Conservation (phyloP, 257 asterid species). For the Nicotiana knightiana region DNA sequence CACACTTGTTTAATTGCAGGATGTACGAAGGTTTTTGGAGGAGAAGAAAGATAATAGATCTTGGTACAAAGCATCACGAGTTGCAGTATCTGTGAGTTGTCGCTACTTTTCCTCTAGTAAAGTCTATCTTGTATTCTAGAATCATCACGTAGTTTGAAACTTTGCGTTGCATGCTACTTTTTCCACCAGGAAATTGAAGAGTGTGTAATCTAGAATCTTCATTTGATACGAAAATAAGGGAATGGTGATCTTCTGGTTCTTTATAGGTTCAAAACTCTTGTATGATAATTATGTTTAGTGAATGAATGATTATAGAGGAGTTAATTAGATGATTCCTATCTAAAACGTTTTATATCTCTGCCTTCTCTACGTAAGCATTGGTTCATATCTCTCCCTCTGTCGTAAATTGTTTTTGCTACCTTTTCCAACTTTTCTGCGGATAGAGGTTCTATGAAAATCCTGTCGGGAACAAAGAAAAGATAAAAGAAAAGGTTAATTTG, state of each 20-base stretch:
- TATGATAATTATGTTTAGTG: background rate
- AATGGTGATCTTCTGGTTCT: background rate
- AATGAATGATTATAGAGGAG: background rate
- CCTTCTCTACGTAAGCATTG: too few relatives aligned
- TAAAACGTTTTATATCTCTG: too few relatives aligned
- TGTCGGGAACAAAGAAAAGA: too few relatives aligned
- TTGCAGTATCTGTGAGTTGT: constrained; percentile 76
- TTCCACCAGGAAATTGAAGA: background rate
- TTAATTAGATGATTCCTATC: background rate
- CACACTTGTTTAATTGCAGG: constrained; percentile 35
- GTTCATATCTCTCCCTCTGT: background rate
- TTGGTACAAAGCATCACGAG: constrained; percentile 82
- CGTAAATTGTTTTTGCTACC: background rate
- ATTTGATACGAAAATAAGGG: background rate
- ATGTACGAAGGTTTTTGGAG: constrained; percentile 61
- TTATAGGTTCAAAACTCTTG: background rate
- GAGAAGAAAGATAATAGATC: constrained; percentile 67
- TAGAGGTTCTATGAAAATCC: background rate
- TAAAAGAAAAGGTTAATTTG: background rate
- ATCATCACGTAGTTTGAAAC: background rate
- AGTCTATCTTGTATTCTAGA: background rate
- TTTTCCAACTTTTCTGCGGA: background rate
- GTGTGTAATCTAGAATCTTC: background rate
- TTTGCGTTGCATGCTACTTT: background rate
- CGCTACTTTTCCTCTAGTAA: background rate